Conservation (phyloP, 106 monocot genomes). For the Platanthera zijinensis region DNA sequence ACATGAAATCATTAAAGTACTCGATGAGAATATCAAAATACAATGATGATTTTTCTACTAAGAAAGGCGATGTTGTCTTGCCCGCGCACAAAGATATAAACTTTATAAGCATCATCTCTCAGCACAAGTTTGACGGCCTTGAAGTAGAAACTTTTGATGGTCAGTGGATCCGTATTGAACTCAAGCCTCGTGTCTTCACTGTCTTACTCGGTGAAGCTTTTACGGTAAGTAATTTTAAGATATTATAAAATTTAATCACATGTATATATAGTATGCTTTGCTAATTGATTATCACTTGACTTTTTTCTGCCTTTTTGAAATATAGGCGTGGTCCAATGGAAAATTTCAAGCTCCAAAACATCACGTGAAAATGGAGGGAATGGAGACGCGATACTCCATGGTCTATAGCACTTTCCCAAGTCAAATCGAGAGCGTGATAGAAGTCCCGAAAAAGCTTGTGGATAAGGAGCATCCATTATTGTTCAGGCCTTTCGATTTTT, state of each 20-base stretch:
- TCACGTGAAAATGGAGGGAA: slow-evolving; percentile 1
- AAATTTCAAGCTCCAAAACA: slow-evolving; percentile 12
- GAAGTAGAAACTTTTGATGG: background rate
- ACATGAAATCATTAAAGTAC: background rate
- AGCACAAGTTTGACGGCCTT: background rate
- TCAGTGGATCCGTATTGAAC: background rate
- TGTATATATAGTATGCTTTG: background rate
- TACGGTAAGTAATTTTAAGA: background rate
- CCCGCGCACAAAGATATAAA: background rate
- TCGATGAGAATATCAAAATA: background rate
- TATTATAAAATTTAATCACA: background rate
- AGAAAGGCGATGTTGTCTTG: background rate
- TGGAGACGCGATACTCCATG: background rate
- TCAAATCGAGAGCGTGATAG: background rate
- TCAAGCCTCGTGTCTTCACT: background rate
- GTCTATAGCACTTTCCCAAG: background rate
- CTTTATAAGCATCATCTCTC: background rate
- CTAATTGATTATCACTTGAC: background rate
- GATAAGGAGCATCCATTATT: slow-evolving; percentile 14
- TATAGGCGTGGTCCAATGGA: slow-evolving; percentile 27
- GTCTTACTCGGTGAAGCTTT: slow-evolving; percentile 9
- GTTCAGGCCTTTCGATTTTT: no score
- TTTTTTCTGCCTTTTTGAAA: background rate
- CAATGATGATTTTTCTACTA: background rate
- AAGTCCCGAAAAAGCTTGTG: slow-evolving; percentile 8